Evolutionary conservation across 345 rosid species (phyloP), one percentile per base, ranked within the genome.

Genomic region (Melaleuca quinquenervia): DNA sequence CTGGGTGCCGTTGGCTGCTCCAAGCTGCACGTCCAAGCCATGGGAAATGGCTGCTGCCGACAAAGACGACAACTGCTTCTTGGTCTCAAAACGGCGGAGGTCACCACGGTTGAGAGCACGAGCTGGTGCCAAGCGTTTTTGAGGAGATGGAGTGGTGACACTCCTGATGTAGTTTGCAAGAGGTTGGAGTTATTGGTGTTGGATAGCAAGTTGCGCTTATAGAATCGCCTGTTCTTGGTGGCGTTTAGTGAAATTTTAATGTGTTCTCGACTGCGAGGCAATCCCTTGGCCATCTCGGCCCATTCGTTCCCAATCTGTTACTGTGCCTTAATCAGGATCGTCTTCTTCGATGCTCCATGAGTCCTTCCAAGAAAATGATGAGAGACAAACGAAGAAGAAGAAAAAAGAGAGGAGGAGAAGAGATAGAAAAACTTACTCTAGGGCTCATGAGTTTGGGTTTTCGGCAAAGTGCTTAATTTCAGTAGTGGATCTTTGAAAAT

Each of bases 281-380:
- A 20, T 32, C n/a, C 6, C 24, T 58, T 55, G 8, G 87, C 50
- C 6, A 86, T 86, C 76, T 82, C 78, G 6, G 62, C 82, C 87
- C 87, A 86, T 21, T 56, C 56, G 50, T 82, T 86, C 6, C 84
- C 87, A 12, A 58, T 16, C 15, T 21, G 1, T 54, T 55, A 56
- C 32, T 86, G 87, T 49, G 78, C 45, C 8, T 82, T 55, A 56
- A 86, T 58, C 32, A 50, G 32, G n/a, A 82, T 82, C 82, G 21
- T 86, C 87, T 49, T 86, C 87, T 18, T 56, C 56, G 13, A 44
- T 52, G 55, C 56, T 86, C 60, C 84, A 86, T 4, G 3, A 75
- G 15, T 58, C 74, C 75, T 86, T 86, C 29, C 1, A 50, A 64
- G 20, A 48, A 62, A 0, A 82, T 82, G 10, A 82, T 11, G 64